phyloP scores from a whole-genome alignment of 192 early-diverging fungal genomes.

The Entomortierella parvispora region DNA sequence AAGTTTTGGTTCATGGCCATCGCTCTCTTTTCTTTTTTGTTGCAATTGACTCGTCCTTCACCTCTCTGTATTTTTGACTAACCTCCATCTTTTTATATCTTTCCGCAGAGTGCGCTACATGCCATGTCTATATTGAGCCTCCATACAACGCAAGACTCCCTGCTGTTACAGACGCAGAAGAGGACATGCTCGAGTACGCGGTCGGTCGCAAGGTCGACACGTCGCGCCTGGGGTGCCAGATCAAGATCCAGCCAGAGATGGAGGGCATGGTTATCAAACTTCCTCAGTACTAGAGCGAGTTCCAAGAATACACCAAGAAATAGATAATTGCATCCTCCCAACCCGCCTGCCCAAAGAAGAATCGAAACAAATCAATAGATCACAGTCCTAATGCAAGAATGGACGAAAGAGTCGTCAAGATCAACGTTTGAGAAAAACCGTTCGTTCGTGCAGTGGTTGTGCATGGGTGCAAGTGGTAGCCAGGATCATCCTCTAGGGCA shows the following conservation, averaged over 20 bases:
- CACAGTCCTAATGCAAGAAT: too few relatives aligned
- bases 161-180: conserved; percentile 59
- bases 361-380: too few relatives aligned
- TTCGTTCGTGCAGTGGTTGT: too few relatives aligned
- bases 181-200: conserved; percentile 71
- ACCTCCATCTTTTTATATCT: neutral
- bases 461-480: too few relatives aligned
- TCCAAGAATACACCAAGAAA: neutral
- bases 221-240: conserved; percentile 52
- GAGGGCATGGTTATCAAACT: conserved; percentile 50
- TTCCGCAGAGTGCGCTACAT: conserved; percentile 64
- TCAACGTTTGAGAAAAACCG: too few relatives aligned
- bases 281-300: conserved; percentile 28
- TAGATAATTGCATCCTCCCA: neutral
- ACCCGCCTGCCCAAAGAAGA: too few relatives aligned
- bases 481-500: too few relatives aligned
- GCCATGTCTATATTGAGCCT: conserved; percentile 66
- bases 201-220: conserved; percentile 46
- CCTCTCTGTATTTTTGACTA: neutral
- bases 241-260: conserved; percentile 46
- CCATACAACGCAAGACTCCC: conserved; percentile 52
- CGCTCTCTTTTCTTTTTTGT: neutral
- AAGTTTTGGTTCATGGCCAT: neutral
- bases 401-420: too few relatives aligned
- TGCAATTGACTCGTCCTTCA: neutral